Evolutionary conservation across 768 basidiomycete genomes (phyloP), one percentile per base, ranked within the genome.

Genomic region (Hygrophoropsis aurantiaca): DNA sequence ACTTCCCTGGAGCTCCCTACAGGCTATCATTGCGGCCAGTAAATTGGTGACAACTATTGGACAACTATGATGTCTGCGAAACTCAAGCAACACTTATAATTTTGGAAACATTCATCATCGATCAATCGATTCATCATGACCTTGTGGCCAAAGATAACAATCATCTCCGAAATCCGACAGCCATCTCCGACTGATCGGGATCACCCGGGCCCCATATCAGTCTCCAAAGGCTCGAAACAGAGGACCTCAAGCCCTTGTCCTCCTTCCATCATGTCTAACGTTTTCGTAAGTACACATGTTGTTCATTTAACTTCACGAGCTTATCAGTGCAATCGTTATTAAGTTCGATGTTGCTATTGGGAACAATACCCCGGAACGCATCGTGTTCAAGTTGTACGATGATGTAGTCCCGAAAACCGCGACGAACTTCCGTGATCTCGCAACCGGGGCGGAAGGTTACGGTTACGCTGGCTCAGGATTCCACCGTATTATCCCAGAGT

Each of bases 381-480:
- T 97, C 63, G 72, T 79, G 47, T 94, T 97, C 83, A 85, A 84
- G 74, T 82, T 98, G 21, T 94, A 73, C 66, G 91, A 94, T 71
- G 74, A 81, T 4, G 77, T 79, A 40, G 85, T 88, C 11, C 90
- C 90, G 40, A 80, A 71, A 58, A 92, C 89, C 2, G 72, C 88
- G 8, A 69, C 53, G 25, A 94, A 97, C 75, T 97, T 97, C 78
- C 86, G 94, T 44, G 89, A 91, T 67, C 79, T 97, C 40, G 84
- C 84, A 46, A 91, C 88, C 11, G 87, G 89, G 37, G 57, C 79
- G 61, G 58, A 86, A 44, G 88, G 87, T 4, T 90, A 69, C 48
- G 87, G 90, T 38, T 97, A 94, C 71, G 40, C 65, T 41, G 84
- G 81, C 11, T 73, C 72, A 18, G 19, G 32, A 0, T 93, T 94